A percentile compares a stretch with the other conserved stretches of the same genome.
Evolutionary conservation across 345 rosid genomes (phyloP).

Genomic region (Cardamine occulta): DNA sequence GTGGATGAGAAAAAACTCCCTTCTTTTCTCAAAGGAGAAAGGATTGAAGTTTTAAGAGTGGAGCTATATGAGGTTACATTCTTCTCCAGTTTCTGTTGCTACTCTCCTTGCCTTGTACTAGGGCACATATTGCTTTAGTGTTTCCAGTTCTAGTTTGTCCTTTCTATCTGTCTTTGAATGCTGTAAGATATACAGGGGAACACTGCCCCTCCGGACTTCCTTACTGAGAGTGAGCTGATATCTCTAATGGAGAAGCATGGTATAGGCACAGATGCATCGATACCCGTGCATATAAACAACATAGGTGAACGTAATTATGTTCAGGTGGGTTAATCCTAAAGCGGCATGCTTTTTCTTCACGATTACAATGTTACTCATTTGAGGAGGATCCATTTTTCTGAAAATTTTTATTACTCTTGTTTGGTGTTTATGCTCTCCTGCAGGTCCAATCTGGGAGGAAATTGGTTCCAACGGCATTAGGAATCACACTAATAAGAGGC

Average conservation of each 20-base stretch:
- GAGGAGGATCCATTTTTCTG: constrained; percentile 1
- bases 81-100: constrained; percentile 20
- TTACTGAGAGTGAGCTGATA: constrained; percentile 95
- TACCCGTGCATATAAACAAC: constrained; percentile 90
- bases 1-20: constrained; percentile 81
- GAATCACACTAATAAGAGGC: constrained; percentile 88
- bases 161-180: constrained; percentile 2
- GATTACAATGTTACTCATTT: constrained; percentile 22
- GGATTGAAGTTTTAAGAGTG: constrained; percentile 72
- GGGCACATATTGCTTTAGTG: not conserved
- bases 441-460: constrained; percentile 91
- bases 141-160: not conserved
- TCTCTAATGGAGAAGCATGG: constrained; percentile 96
- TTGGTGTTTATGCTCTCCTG: constrained; percentile 28
- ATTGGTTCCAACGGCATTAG: constrained; percentile 88
- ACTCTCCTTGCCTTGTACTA: constrained; percentile 7
- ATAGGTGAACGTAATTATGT: constrained; percentile 97
- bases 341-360: constrained; percentile 5
- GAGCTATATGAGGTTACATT: constrained; percentile 73
- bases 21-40: constrained; percentile 65
- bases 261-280: constrained; percentile 98
- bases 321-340: constrained; percentile 56
- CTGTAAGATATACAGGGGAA: constrained; percentile 60
- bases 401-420: not conserved
- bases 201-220: constrained; percentile 83